Conservation (phyloP, 2,329 filamentous ascomycete genomes). For the Trichoderma cornu-damae region DNA sequence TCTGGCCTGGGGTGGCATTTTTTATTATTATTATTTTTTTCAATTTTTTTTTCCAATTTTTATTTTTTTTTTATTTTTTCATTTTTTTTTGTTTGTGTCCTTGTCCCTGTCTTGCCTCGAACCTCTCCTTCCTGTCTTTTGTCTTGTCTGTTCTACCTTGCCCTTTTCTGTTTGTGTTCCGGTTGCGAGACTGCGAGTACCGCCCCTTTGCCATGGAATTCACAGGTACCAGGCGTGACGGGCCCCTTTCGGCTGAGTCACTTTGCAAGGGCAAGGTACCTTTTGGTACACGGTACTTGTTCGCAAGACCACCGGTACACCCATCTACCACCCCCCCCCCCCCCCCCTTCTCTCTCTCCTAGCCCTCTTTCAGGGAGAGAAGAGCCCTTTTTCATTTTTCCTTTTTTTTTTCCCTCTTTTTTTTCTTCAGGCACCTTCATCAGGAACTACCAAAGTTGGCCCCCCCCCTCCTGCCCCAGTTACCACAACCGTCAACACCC, state of each 20-base stretch:
- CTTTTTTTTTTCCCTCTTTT: slow-evolving; percentile 1
- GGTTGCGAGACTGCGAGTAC: slow-evolving; percentile 2
- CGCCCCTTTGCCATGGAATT: background rate
- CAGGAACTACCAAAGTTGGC: background rate
- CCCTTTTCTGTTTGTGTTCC: slow-evolving; percentile 1
- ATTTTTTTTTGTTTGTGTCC: slow-evolving; percentile 4
- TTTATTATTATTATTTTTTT: too few relatives aligned
- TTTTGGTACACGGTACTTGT: background rate
- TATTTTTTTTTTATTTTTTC: background rate
- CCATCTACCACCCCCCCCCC: slow-evolving; percentile 10
- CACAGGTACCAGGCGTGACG: background rate
- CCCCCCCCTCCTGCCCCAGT: background rate
- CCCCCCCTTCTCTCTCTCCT: too few relatives aligned
- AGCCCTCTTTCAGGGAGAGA: slow-evolving; percentile 20
- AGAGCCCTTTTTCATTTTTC: slow-evolving; percentile 25
- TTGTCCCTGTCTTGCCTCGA: slow-evolving; percentile 10
- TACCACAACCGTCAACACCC: slow-evolving; percentile 7
- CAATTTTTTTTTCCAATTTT: too few relatives aligned
- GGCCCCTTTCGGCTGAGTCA: slow-evolving; percentile 2
- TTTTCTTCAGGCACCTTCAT: slow-evolving; percentile 5
- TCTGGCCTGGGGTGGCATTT: slow-evolving; percentile 1
- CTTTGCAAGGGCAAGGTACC: background rate
- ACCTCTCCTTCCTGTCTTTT: background rate
- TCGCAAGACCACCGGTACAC: slow-evolving; percentile 2
- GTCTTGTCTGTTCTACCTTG: background rate